These are phyloP conservation scores for Mortierella claussenii DNA, from an alignment of 192 early-diverging fungal genomes.

Conservation along the genomic window DNA sequence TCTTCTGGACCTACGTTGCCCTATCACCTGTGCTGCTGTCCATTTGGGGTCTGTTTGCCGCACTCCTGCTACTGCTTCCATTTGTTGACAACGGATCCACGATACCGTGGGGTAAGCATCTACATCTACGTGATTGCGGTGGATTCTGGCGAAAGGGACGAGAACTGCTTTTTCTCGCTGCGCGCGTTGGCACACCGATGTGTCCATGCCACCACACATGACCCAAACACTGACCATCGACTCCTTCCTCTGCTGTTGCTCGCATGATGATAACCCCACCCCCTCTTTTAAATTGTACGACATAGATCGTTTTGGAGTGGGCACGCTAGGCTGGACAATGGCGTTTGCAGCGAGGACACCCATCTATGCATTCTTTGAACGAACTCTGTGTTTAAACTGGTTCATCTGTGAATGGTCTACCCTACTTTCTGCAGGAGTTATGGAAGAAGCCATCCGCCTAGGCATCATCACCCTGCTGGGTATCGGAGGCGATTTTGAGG, in stretches of 20 bases:
- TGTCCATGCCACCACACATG: too few relatives aligned
- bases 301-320: conserved; percentile 36
- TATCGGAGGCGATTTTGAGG: conserved; percentile 25
- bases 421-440: conserved; percentile 23
- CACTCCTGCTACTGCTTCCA: conserved; percentile 21
- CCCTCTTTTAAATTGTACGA: neutral
- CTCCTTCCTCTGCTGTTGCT: too few relatives aligned
- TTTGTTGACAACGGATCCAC: conserved; percentile 6
- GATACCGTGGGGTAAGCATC: conserved; percentile 33
- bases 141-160: too few relatives aligned
- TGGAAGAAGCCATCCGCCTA: conserved; percentile 42
- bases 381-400: conserved; percentile 1
- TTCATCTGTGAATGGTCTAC: conserved; percentile 32
- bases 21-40: conserved; percentile 26
- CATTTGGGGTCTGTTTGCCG: conserved; percentile 31
- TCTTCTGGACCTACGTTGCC: conserved; percentile 41
- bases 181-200: too few relatives aligned
- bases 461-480: neutral
- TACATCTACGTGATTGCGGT: neutral
- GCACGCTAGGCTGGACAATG: conserved; percentile 44
- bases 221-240: too few relatives aligned
- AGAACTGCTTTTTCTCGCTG: too few relatives aligned
- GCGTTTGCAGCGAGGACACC: conserved; percentile 43
- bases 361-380: conserved; percentile 34
- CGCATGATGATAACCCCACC: too few relatives aligned